Evolutionary conservation across 768 basidiomycete species (phyloP).

Genomic region (Boletus speciosus): DNA sequence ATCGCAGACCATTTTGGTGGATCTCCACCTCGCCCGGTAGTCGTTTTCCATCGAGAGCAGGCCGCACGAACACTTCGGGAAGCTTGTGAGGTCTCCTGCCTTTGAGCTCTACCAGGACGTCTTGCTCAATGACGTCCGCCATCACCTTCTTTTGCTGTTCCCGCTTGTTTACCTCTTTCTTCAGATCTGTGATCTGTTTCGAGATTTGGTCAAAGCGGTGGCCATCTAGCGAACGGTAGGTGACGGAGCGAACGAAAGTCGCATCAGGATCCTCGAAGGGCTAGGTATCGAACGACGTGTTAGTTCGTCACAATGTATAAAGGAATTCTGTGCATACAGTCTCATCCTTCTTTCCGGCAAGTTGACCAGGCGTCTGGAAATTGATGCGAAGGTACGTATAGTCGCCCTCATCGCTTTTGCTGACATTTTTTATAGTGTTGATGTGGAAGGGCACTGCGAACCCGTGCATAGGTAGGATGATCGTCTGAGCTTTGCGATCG

Average conservation of each 20-base stretch:
- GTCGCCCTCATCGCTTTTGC: slow-evolving; percentile 96
- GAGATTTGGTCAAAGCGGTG: slow-evolving; percentile 86
- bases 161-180: slow-evolving; percentile 95
- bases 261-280: slow-evolving; percentile 96
- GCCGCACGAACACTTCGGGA: slow-evolving; percentile 89
- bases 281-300: slow-evolving; percentile 33
- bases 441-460: slow-evolving; percentile 98
- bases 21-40: slow-evolving; percentile 98
- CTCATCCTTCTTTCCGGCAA: slow-evolving; percentile 98
- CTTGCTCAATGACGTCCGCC: slow-evolving; percentile 98
- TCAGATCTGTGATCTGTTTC: slow-evolving; percentile 91
- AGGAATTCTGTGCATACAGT: slow-evolving; percentile 52
- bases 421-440: slow-evolving; percentile 96
- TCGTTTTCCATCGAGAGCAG: slow-evolving; percentile 91
- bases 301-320: background rate
- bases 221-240: slow-evolving; percentile 86
- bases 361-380: slow-evolving; percentile 96
- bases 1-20: slow-evolving; percentile 94
- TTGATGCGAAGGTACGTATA: slow-evolving; percentile 94
- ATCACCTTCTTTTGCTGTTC: slow-evolving; percentile 98
- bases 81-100: slow-evolving; percentile 83
- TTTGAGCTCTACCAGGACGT: slow-evolving; percentile 81
- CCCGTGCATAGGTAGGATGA: slow-evolving; percentile 90
- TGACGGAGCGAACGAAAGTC: slow-evolving; percentile 93
- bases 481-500: slow-evolving; percentile 85